Percentiles rank a stretch among this genome's conserved stretches.
These are phyloP conservation scores for Paramyrothecium roridum DNA, from an alignment of 2,329 filamentous ascomycete genomes.

Conservation along the genomic window DNA sequence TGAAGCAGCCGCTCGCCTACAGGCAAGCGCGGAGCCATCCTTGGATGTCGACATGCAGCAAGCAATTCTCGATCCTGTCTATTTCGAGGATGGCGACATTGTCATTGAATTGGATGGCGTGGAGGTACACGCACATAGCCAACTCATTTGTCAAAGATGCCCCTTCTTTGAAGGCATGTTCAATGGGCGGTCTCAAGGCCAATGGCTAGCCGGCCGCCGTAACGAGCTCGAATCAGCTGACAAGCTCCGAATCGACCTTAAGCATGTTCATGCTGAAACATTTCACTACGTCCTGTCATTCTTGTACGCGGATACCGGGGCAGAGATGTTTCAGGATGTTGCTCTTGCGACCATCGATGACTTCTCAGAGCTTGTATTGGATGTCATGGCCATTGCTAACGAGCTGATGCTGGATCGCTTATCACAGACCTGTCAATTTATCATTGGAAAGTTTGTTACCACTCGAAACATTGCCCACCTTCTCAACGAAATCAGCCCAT, in stretches of 20 bases:
- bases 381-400: conserved; percentile 86
- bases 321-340: conserved; percentile 77
- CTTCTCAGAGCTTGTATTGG: conserved; percentile 84
- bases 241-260: conserved; percentile 71
- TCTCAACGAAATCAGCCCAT: conserved; percentile 82
- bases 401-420: conserved; percentile 93
- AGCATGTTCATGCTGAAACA: conserved; percentile 69
- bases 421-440: conserved; percentile 82
- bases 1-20: conserved; percentile 74
- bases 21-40: conserved; percentile 61
- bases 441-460: conserved; percentile 81
- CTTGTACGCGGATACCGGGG: conserved; percentile 79
- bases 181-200: conserved; percentile 78
- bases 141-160: conserved; percentile 76
- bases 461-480: conserved; percentile 82
- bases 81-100: conserved; percentile 78
- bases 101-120: conserved; percentile 73
- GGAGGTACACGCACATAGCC: conserved; percentile 72
- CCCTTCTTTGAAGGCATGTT: conserved; percentile 93
- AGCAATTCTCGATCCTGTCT: conserved; percentile 65
- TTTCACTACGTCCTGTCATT: conserved; percentile 79
- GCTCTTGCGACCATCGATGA: conserved; percentile 71
- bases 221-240: conserved; percentile 30
- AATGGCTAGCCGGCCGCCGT: conserved; percentile 76
- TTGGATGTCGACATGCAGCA: conserved; percentile 67